Evolutionary conservation across 2,329 filamentous ascomycete genomes (phyloP), one percentile per base, ranked within the genome.

Genomic region (Aureobasidium subglaciale): DNA sequence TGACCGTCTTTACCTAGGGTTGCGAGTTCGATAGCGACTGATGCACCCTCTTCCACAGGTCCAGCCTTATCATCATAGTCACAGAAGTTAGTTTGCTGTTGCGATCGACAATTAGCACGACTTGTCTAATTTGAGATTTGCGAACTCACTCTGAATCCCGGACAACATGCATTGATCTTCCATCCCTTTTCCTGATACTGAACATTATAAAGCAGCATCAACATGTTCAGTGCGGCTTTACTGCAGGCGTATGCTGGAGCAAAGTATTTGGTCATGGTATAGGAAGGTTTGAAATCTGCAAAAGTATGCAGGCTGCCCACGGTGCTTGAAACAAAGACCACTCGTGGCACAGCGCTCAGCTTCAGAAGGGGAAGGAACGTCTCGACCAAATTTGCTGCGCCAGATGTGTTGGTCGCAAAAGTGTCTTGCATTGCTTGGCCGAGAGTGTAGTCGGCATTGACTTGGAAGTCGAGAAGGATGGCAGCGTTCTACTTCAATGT

Each of bases 291-390:
- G 73, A 73, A 6, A 62, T 32, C 35, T 63, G 20, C 63, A 59
- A 55, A 62, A 60, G 4, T 18, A 35, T 15, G 59, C 55, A 25
- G 63, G 59, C 1, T 67, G 1, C 72, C 66, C 0, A 70, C 68
- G 2, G 74, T 74, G 52, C 70, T 74, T 0, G 76, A 73, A 22
- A 81, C 63, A 64, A 81, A 80, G 35, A 79, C 54, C 49, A 81
- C 59, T 2, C 78, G 70, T 0, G 78, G 75, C 9, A 74, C 70
- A 0, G 65, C 43, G 0, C 72, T 73, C 40, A 72, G 70, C 10
- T 80, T 64, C 6, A 81, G 70, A 0, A 81, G 65, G 1, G 78
- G 77, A 10, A 67, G 57, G 52, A 74, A 70, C 0, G 64, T 63
- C 4, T 66, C 60, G 0, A 73, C 75, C 8, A 74, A 59, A 27